A percentile compares a stretch with the other conserved stretches of the same genome.
Evolutionary conservation across 148 eudicot genomes (phyloP).

Genomic region (Persicaria maculosa): DNA sequence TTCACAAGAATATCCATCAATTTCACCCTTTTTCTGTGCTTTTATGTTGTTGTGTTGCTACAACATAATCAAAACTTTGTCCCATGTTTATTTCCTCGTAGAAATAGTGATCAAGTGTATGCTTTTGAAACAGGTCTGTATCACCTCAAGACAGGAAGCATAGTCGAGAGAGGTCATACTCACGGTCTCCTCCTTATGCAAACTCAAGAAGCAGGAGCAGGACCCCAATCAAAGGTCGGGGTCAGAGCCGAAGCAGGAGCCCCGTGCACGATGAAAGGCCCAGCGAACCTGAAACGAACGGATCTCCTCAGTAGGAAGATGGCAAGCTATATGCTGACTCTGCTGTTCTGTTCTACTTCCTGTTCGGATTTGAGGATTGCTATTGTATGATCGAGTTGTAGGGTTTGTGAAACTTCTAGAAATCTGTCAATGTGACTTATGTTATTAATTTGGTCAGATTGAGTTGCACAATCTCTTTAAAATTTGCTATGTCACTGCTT

Average conservation of each 20-base stretch:
- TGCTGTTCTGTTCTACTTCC: neutral
- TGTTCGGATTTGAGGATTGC: neutral
- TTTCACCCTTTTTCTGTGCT: neutral
- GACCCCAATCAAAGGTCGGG: constrained; percentile 12
- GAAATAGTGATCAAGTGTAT: constrained; percentile 5
- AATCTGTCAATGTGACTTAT: neutral
- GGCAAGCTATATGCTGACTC: constrained; percentile 8
- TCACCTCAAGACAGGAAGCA: constrained; percentile 67
- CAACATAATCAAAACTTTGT: neutral
- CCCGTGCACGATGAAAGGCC: constrained; percentile 21
- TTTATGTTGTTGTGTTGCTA: neutral
- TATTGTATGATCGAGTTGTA: neutral
- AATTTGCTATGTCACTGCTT: neutral
- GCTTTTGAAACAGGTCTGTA: constrained; percentile 45
- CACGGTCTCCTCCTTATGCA: constrained; percentile 39
- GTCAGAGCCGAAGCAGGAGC: constrained; percentile 21
- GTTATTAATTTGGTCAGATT: neutral
- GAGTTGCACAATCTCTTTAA: neutral
- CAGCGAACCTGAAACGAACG: constrained; percentile 34
- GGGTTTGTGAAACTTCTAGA: neutral
- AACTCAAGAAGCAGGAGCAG: constrained; percentile 28
- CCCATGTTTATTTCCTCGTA: neutral
- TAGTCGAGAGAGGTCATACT: constrained; percentile 59
- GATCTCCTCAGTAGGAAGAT: constrained; percentile 26
- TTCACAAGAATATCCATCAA: neutral